Evolutionary conservation across 2,329 filamentous ascomycete species (phyloP), one percentile per base, ranked within the genome.

Genomic region (Botrytis medusae): DNA sequence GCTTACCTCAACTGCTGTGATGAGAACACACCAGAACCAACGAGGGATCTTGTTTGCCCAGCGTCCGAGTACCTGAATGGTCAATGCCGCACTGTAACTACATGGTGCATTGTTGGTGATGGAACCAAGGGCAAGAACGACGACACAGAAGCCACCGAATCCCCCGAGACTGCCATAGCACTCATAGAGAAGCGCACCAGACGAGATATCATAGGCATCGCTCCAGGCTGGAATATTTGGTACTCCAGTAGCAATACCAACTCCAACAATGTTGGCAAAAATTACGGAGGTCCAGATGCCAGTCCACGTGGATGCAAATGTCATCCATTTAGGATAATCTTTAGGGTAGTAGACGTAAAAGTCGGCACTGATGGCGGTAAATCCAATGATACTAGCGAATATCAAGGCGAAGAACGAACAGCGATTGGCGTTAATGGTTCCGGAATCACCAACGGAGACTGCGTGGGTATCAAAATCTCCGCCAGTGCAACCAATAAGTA

Each of bases 111-210:
- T 88, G 80, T 92, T 92, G 46, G 88, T 86, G 44, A 92, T 86
- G 4, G 91, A 83, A 12, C 89, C 89, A 2, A 92, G 83, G 0
- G 89, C 89, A 7, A 91, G 84, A 25, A 92, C 78, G 5, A 91
- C 89, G 51, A 87, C 86, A 79, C 89, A 91, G 82, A 92, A 90
- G 73, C 87, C 88, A 72, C 90, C 90, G 75, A 92, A 92, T 2
- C 82, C 82, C 54, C 87, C 86, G 0, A 92, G 83, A 0, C 87
- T 86, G 2, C 81, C 83, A 78, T 88, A 91, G 10, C 85, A 74
- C n/a, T 72, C 61, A 34, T 57, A 61, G 32, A 74, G 51, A 14
- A 74, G 68, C 22, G 74, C 64, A 40, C 73, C 76, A n/a, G 65
- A 72, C 4, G 72, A 75, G 10, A 73, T 57, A 2, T 71, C 54